A percentile compares a stretch with the other conserved stretches of the same genome.
Evolutionary conservation across 768 basidiomycete species (phyloP).

Genomic region (Boletus vinaceobasis): DNA sequence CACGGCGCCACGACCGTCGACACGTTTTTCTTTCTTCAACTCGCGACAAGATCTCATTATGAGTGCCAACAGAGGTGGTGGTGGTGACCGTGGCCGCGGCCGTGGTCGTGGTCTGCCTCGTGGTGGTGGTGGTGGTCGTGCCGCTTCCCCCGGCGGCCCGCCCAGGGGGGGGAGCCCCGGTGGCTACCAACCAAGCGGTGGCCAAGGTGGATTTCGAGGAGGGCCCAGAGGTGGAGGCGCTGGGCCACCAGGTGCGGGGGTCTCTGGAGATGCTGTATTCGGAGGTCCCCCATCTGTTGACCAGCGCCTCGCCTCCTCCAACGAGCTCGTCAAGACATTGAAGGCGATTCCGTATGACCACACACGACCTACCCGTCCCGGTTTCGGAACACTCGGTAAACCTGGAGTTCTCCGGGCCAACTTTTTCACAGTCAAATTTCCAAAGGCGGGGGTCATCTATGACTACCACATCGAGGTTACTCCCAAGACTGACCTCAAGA

Average conservation of each 20-base stretch:
- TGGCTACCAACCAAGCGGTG: constrained; percentile 4
- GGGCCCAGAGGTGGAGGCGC: constrained; percentile 21
- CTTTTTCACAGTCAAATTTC: constrained; percentile 46
- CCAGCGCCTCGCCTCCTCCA: constrained; percentile 28
- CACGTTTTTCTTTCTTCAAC: background rate
- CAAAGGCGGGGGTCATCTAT: constrained; percentile 35
- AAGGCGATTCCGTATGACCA: constrained; percentile 29
- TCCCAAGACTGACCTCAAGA: constrained; percentile 35
- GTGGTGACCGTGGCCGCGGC: constrained; percentile 13
- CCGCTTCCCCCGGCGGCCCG: background rate
- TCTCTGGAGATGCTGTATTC: constrained; percentile 30
- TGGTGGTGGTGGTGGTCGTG: constrained; percentile 1
- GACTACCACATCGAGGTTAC: constrained; percentile 44
- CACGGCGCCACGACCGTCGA: background rate
- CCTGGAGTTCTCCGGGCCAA: constrained; percentile 44
- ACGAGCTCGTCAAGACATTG: constrained; percentile 29
- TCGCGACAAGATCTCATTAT: constrained; percentile 4
- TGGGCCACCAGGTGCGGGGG: constrained; percentile 26
- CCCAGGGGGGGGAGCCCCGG: constrained; percentile 4
- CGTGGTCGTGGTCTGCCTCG: constrained; percentile 16
- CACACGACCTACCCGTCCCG: constrained; percentile 44
- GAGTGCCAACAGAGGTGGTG: constrained; percentile 15
- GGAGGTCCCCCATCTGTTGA: constrained; percentile 32
- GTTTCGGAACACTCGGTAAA: constrained; percentile 42
- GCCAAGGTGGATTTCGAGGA: constrained; percentile 12